Evolutionary conservation across 805 yeast species (phyloP).

Genomic region (Saccharomyces paradoxus): DNA sequence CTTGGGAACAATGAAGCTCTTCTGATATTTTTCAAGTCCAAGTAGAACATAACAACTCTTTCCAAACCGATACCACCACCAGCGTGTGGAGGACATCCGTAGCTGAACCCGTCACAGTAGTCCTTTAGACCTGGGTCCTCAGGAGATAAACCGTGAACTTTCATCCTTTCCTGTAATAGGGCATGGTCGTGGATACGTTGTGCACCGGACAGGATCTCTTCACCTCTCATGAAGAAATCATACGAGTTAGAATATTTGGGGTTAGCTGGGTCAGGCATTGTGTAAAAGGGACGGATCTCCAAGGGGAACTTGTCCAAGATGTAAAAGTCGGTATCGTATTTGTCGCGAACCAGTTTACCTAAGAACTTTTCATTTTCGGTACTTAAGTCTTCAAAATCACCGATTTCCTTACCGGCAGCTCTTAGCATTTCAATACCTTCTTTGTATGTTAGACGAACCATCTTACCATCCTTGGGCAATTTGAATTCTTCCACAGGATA

Average conservation of each 20-base stretch:
- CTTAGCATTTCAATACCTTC: slow-evolving; percentile 86
- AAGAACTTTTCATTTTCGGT: slow-evolving; percentile 92
- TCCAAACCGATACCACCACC: slow-evolving; percentile 99
- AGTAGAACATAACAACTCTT: slow-evolving; percentile 96
- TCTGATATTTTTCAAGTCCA: slow-evolving; percentile 94
- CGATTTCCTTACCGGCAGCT: slow-evolving; percentile 73
- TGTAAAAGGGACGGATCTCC: slow-evolving; percentile 94
- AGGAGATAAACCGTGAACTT: slow-evolving; percentile 74
- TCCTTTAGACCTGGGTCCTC: slow-evolving; percentile 75
- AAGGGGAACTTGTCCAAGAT: slow-evolving; percentile 97
- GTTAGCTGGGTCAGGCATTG: slow-evolving; percentile 95
- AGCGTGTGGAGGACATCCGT: slow-evolving; percentile 97
- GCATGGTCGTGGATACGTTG: slow-evolving; percentile 96
- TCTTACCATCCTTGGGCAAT: slow-evolving; percentile 86
- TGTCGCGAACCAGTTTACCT: slow-evolving; percentile 85
- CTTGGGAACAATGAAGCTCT: slow-evolving; percentile 99
- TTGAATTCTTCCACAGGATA: slow-evolving; percentile 97
- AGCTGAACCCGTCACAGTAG: slow-evolving; percentile 84
- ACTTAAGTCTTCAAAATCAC: slow-evolving; percentile 77
- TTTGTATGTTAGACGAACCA: slow-evolving; percentile 81
- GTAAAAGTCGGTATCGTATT: slow-evolving; percentile 95
- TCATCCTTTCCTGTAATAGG: slow-evolving; percentile 73
- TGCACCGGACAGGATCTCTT: slow-evolving; percentile 98
- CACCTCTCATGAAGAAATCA: slow-evolving; percentile 99
- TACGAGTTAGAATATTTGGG: slow-evolving; percentile 92